Percentiles rank a stretch among this genome's conserved stretches.
phyloP scores from a whole-genome alignment of 805 yeast genomes.

The Candida quercuum region DNA sequence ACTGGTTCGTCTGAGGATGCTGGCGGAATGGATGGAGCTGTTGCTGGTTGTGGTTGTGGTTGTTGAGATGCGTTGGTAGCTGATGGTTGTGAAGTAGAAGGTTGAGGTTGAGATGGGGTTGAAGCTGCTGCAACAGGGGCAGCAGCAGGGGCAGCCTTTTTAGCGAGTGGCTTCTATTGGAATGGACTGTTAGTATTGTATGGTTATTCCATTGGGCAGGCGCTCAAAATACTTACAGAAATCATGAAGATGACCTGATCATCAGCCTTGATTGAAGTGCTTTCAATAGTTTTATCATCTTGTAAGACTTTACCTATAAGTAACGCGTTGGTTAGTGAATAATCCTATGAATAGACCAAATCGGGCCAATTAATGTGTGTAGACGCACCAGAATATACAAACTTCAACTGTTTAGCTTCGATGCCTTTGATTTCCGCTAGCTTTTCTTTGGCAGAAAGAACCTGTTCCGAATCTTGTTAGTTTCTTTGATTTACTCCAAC shows the following conservation, averaged over 20 bases:
- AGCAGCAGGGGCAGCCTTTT: slow-evolving; percentile 23
- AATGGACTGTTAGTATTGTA: not conserved
- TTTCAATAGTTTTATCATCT: slow-evolving; percentile 70
- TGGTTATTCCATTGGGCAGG: slow-evolving; percentile 20
- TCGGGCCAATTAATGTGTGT: too few relatives aligned
- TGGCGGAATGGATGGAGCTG: slow-evolving; percentile 15
- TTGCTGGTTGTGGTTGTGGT: slow-evolving; percentile 14
- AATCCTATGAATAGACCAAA: too few relatives aligned
- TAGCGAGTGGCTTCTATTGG: slow-evolving; percentile 23
- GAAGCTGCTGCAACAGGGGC: slow-evolving; percentile 17
- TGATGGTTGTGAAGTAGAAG: slow-evolving; percentile 16
- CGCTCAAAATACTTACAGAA: slow-evolving; percentile 38
- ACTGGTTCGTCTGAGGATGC: slow-evolving; percentile 5
- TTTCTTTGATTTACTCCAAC: not conserved
- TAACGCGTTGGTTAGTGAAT: too few relatives aligned
- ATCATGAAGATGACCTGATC: slow-evolving; percentile 94
- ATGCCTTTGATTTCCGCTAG: slow-evolving; percentile 65
- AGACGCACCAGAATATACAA: slow-evolving; percentile 73
- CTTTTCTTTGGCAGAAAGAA: slow-evolving; percentile 63
- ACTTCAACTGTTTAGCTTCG: slow-evolving; percentile 70
- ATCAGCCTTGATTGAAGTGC: slow-evolving; percentile 70
- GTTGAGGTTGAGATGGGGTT: slow-evolving; percentile 14
- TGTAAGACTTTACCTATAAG: slow-evolving; percentile 69
- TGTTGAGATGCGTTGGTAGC: slow-evolving; percentile 19
- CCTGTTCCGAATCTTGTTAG: slow-evolving; percentile 26